A percentile compares a stretch with the other conserved stretches of the same genome.
phyloP scores from a whole-genome alignment of 495 filamentous ascomycete species.

The Bryoglossum gracile region DNA sequence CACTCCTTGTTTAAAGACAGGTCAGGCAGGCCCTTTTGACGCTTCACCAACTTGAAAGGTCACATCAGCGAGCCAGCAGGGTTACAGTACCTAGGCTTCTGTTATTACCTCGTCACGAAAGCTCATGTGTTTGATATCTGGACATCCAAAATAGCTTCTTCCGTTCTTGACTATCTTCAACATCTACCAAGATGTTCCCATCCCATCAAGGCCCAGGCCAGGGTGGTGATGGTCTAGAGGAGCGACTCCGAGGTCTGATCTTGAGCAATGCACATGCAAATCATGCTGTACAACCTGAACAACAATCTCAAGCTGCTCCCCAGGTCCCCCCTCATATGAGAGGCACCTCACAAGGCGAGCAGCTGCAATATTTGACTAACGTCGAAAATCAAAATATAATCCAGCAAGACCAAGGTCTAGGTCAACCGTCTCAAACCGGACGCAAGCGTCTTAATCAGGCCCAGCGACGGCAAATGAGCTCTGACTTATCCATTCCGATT shows the following conservation, averaged over 20 bases:
- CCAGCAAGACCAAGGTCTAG: neutral
- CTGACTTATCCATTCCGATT: constrained; percentile 43
- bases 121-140: too few relatives aligned
- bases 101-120: too few relatives aligned
- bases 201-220: neutral
- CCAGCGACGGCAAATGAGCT: constrained; percentile 46
- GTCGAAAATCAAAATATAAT: neutral
- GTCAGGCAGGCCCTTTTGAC: too few relatives aligned
- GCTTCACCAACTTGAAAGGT: too few relatives aligned
- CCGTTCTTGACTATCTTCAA: neutral
- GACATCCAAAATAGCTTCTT: too few relatives aligned
- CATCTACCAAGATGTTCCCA: constrained; percentile 10
- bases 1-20: too few relatives aligned
- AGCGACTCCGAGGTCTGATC: constrained; percentile 37
- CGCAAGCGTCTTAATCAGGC: constrained; percentile 47
- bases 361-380: constrained; percentile 10
- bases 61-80: too few relatives aligned
- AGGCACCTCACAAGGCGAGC: neutral
- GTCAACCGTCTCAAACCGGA: neutral
- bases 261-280: constrained; percentile 30
- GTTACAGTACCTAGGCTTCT: too few relatives aligned
- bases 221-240: constrained; percentile 28
- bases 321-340: constrained; percentile 14
- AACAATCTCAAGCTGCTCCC: neutral
- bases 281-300: neutral